Evolutionary conservation across 1,139 yeast genomes (phyloP), one percentile per base, ranked within the genome.

Genomic region (Wickerhamiella infanticola): DNA sequence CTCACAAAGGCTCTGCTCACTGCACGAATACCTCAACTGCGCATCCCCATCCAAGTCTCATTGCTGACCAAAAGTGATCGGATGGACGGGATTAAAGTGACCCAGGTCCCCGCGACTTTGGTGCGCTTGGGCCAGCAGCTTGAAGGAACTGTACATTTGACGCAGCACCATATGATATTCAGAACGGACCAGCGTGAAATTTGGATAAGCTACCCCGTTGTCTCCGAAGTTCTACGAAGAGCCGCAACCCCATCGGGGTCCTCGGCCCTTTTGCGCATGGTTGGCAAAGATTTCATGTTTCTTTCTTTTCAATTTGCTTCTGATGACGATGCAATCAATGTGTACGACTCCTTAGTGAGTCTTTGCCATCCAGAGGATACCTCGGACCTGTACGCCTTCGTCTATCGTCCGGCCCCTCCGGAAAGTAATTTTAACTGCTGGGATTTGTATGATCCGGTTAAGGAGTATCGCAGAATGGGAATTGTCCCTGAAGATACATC

Each of bases 131-230:
- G 96, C 13, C 68, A 67, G 46, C 67, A 75, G 40, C 66, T 74
- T 33, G 63, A 63, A 6, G 98, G 97, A 1, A 73, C 80, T 4
- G 66, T 90, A 38, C 82, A 83, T 52, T 65, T 90, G 47, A 83
- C 95, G 1, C 76, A 88, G 1, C 88, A 81, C 61, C 98, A 90
- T 65, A 68, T 90, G 58, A 90, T 90, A 25, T 88, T 88, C 62
- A 74, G 73, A 47, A 69, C 61, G 51, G 45, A 62, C 61, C 36
- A 66, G 33, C 57, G 79, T 49, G 97, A 90, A 59, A 74, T 85
- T 24, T 90, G 98, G 98, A 73, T 86, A 35, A 82, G 95, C 50
- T 90, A 88, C 62, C 97, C 97, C 0, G 76, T 88, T 54, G 79
- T 88, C 41, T 81, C 78, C 37, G 54, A 53, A 40, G 39, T 47